phyloP scores from a whole-genome alignment of 208 protist species.

The Wallacemonas collosoma region DNA sequence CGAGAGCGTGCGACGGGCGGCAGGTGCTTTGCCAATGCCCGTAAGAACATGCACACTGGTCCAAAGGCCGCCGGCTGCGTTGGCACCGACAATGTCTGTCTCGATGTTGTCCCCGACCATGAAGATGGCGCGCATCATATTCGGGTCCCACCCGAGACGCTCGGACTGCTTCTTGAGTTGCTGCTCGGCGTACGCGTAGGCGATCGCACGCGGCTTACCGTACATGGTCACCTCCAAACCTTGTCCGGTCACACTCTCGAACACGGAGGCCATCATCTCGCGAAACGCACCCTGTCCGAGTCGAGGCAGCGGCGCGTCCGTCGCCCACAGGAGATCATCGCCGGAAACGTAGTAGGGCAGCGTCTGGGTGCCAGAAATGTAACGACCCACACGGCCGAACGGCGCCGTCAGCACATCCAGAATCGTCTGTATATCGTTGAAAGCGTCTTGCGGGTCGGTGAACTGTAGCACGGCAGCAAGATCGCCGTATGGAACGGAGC shows the following conservation, averaged over 20 bases:
- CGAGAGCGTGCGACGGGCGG: slow-evolving; percentile 54
- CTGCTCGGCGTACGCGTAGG: slow-evolving; percentile 75
- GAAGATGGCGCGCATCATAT: slow-evolving; percentile 61
- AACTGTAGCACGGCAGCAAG: slow-evolving; percentile 79
- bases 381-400: slow-evolving; percentile 45
- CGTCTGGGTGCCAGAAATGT: slow-evolving; percentile 61
- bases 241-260: slow-evolving; percentile 75
- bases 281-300: slow-evolving; percentile 79
- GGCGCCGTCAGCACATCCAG: slow-evolving; percentile 79
- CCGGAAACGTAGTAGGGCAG: slow-evolving; percentile 68
- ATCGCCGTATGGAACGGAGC: slow-evolving; percentile 40
- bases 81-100: slow-evolving; percentile 83
- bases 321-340: slow-evolving; percentile 83
- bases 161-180: slow-evolving; percentile 42
- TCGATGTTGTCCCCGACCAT: slow-evolving; percentile 91
- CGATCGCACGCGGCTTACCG: slow-evolving; percentile 86
- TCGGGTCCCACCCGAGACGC: slow-evolving; percentile 64
- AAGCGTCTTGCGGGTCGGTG: slow-evolving; percentile 68
- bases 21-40: slow-evolving; percentile 63
- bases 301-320: slow-evolving; percentile 70
- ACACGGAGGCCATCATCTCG: slow-evolving; percentile 84
- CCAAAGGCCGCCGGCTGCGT: slow-evolving; percentile 72
- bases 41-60: slow-evolving; percentile 82
- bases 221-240: slow-evolving; percentile 68
- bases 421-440: slow-evolving; percentile 82